Evolutionary conservation across 2,329 filamentous ascomycete genomes (phyloP).

Genomic region (Ambrosiella beaveri): DNA sequence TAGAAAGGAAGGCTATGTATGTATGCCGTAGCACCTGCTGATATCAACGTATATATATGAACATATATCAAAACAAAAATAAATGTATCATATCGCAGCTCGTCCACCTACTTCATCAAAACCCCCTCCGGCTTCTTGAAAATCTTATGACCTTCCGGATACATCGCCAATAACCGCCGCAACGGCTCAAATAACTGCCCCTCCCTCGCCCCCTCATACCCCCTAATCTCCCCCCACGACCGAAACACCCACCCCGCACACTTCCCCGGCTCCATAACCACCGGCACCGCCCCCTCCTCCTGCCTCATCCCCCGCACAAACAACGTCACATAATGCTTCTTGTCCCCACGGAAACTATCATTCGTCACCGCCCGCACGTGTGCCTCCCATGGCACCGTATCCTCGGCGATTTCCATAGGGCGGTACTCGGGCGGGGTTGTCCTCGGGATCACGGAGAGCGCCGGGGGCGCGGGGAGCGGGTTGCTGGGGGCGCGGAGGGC

Average conservation of each 20-base stretch:
- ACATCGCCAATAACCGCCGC: conserved; percentile 1
- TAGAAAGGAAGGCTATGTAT: not conserved
- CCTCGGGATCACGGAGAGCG: not conserved
- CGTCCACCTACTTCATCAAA: not conserved
- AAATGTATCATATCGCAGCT: not conserved
- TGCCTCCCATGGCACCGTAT: conserved; percentile 4
- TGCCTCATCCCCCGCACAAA: conserved; percentile 41
- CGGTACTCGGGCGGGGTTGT: conserved; percentile 1
- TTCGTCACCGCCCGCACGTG: conserved; percentile 47
- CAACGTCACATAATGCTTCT: conserved; percentile 59
- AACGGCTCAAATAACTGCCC: conserved; percentile 11
- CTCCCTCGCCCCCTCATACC: conserved; percentile 17
- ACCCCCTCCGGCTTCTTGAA: conserved; percentile 1
- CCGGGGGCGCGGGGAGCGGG: not conserved
- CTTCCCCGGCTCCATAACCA: conserved; percentile 32
- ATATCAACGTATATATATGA: too few species aligned
- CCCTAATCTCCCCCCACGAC: conserved; percentile 26
- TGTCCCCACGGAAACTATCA: conserved; percentile 39
- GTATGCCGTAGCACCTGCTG: too few species aligned
- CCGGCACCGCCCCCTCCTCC: conserved; percentile 30
- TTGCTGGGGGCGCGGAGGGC: not conserved
- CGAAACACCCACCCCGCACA: conserved; percentile 34
- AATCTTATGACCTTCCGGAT: conserved; percentile 1
- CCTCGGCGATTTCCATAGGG: not conserved
- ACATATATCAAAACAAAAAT: not conserved